phyloP scores from a whole-genome alignment of 768 basidiomycete species.

The Boletellus ananas region DNA sequence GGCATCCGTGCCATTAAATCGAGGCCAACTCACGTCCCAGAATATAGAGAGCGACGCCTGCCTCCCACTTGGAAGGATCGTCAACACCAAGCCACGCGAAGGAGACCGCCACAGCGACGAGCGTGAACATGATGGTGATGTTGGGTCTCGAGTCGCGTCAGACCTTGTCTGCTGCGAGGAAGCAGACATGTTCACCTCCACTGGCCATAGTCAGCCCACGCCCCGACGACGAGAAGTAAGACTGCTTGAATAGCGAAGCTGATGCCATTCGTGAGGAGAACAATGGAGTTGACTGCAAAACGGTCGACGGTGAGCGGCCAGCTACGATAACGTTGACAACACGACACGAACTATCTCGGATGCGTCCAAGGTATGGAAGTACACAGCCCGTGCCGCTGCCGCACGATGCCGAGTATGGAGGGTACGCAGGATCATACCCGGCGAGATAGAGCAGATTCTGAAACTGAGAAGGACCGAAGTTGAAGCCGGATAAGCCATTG shows the following conservation, averaged over 20 bases:
- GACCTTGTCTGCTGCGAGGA: neutral
- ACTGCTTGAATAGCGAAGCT: constrained; percentile 74
- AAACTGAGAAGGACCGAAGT: constrained; percentile 72
- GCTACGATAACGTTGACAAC: neutral
- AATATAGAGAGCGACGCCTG: constrained; percentile 59
- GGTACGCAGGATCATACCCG: constrained; percentile 63
- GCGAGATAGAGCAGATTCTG: constrained; percentile 70
- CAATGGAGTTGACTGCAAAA: constrained; percentile 65
- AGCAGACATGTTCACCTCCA: constrained; percentile 50
- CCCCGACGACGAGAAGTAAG: constrained; percentile 61
- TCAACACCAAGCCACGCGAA: constrained; percentile 79
- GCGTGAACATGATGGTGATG: constrained; percentile 71
- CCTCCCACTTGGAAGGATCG: constrained; percentile 58
- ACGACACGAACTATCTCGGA: constrained; percentile 52
- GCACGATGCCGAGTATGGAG: constrained; percentile 53
- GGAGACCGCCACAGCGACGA: constrained; percentile 61
- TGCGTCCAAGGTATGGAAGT: constrained; percentile 57
- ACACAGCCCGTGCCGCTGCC: constrained; percentile 51
- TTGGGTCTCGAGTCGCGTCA: constrained; percentile 48
- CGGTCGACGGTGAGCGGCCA: neutral
- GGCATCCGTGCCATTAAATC: neutral
- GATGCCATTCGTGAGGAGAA: constrained; percentile 74
- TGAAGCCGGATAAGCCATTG: constrained; percentile 64
- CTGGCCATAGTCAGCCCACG: constrained; percentile 79
- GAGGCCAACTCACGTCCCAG: constrained; percentile 48